Evolutionary conservation across 1,284 basidiomycete species (phyloP), one percentile per base, ranked within the genome.

Genomic region (Ceratobasidium sp.): DNA sequence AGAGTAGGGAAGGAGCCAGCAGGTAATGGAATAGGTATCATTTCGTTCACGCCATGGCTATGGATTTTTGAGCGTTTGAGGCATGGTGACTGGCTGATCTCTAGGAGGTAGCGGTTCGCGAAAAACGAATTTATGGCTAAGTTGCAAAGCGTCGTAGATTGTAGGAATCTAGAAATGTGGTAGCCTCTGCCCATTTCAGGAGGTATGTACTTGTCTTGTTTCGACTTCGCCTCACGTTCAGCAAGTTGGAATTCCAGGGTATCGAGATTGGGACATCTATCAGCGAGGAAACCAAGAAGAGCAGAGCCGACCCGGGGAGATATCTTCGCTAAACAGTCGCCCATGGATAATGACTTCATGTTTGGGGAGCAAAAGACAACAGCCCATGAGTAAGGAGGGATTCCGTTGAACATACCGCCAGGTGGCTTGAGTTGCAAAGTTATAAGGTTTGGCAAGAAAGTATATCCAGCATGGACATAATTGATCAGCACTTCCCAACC

Each of bases 301-400:
- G 38, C 38, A 18, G 38, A 28, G 9, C 32, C 41, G 18, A 59
- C 23, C 3, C 32, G 7, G 11, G 38, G 38, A 11, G 58, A 41
- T 13, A 59, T 23, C 5, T 16, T 5, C 18, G 16, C 30, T 23
- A 59, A 44, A 23, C 21, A 38, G 13, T 26, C 6, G n/a, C 58
- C 38, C 2, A 59, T 59, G 23, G 8, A 38, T 8, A 59, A 21
- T 5, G 38, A 44, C 1, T 26, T 23, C 11, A 59, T 13, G 38
- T 21, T 1, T 11, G 57, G 57, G 8, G 38, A 43, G 21, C 21
- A 23, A 11, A 59, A 38, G 13, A 44, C 38, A 35, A 23, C 11
- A 59, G 43, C 41, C 57, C 57, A 59, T 23, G 21, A 35, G 16
- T 59, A 59, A 13, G 57, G 57, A 4, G 14, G 41, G 11, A 59